Base-by-base conservation (phyloP, 495 filamentous ascomycete genomes). In the Penicillium paradoxum region DNA sequence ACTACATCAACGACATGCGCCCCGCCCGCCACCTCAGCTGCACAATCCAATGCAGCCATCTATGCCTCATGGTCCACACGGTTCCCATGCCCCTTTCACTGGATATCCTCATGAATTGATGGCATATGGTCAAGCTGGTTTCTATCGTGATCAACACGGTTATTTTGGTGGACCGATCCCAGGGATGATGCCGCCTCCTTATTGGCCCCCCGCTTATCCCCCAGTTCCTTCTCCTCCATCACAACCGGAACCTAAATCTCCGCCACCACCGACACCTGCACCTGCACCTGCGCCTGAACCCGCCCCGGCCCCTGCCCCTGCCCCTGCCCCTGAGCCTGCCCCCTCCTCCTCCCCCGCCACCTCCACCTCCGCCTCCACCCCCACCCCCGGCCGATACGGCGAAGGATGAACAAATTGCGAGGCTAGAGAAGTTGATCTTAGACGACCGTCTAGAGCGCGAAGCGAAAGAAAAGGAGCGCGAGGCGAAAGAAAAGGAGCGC, bases 321-420 rank as follows among this genome's bases (percentile, higher is more conserved):
- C 59, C 9, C 56, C 63, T 11, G 51, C 62, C 6, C 48, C 57
- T 9, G 32, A 53, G 13, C 59, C 65, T 6, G 53, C 59, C 14
- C 56, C 62, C n/a, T n/a, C n/a, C n/a, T n/a, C n/a, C n/a, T n/a
- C n/a, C n/a, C n/a, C n/a, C n/a, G n/a, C n/a, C n/a, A 10, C 52
- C 62, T 19, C 56, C 66, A 19, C 25, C 56, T 2, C 48, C 57
- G 6, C 48, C 51, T 3, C 43, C 58, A 0, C 46, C 58, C 8
- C 55, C 60, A 6, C 52, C 60, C 15, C 57, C 67, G 11, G 60
- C 51, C 27, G 71, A 75, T 32, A 33, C 59, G 27, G 65, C 72
- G 10, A 78, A 79, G 34, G 74, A 78, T 33, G 78, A 81, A 24
- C 76, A 77, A 19, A 78, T 79, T 41, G 75, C 69, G n/a, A 67